These are phyloP conservation scores for Houttuynia cordata DNA, from an alignment of 164 flowering plant species.

Conservation along the genomic window DNA sequence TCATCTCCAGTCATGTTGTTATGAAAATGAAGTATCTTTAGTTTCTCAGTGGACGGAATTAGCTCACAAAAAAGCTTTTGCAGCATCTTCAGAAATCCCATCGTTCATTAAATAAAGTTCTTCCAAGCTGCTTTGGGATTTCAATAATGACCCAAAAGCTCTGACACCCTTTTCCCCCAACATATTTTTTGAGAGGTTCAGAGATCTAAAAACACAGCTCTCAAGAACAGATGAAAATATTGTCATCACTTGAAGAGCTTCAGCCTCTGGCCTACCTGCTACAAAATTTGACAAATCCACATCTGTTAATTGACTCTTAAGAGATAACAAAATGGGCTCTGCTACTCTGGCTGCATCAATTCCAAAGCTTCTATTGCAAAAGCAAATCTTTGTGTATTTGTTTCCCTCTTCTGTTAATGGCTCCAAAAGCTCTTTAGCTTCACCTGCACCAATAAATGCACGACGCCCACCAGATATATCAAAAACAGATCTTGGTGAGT, in stretches of 20 bases:
- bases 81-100: constrained; percentile 96
- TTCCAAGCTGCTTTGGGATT: constrained; percentile 67
- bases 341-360: constrained; percentile 66
- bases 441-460: constrained; percentile 68
- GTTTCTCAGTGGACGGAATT: constrained; percentile 76
- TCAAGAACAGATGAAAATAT: constrained; percentile 61
- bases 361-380: constrained; percentile 91
- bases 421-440: constrained; percentile 53
- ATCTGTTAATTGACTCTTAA: constrained; percentile 62
- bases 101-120: constrained; percentile 85
- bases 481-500: constrained; percentile 25
- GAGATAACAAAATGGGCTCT: constrained; percentile 53
- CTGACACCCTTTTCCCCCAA: constrained; percentile 93
- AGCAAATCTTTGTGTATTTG: constrained; percentile 62
- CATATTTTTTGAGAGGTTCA: constrained; percentile 80
- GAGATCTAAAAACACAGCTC: constrained; percentile 48
- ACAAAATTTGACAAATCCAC: constrained; percentile 85
- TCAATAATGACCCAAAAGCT: constrained; percentile 69
- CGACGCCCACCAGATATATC: constrained; percentile 75
- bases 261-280: constrained; percentile 79
- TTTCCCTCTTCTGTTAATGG: constrained; percentile 59
- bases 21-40: constrained; percentile 71
- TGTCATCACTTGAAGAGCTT: constrained; percentile 82
- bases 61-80: constrained; percentile 69
- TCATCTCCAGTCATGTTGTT: constrained; percentile 97